Percentiles rank a stretch among this genome's conserved stretches.
These are phyloP conservation scores for Psilocybe tampanensis DNA, from an alignment of 768 basidiomycete genomes.

Conservation along the genomic window DNA sequence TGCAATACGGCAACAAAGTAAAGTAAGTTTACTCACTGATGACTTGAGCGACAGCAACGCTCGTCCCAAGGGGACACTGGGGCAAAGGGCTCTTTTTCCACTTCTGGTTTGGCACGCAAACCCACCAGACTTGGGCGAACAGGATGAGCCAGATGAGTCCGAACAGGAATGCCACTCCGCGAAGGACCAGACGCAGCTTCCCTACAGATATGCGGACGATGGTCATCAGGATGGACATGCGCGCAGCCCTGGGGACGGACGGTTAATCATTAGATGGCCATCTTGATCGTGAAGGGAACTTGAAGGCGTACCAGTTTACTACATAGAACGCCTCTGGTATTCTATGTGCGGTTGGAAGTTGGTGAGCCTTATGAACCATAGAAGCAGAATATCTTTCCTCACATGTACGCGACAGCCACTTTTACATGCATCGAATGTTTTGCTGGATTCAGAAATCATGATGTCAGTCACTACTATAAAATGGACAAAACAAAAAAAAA, in stretches of 20 bases:
- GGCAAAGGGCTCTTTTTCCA: conserved; percentile 27
- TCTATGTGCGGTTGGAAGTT: background rate
- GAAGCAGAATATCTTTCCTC: background rate
- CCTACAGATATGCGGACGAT: conserved; percentile 39
- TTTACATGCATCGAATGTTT: conserved; percentile 13
- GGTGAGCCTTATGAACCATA: no score
- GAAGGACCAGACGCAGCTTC: conserved; percentile 16
- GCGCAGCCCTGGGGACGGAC: conserved; percentile 28
- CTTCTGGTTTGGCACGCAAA: conserved; percentile 28
- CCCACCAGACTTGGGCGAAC: conserved; percentile 36
- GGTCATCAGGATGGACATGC: conserved; percentile 44
- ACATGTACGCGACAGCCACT: conserved; percentile 23
- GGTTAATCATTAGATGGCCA: background rate
- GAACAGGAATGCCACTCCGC: conserved; percentile 26
- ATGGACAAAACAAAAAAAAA: background rate
- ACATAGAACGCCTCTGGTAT: conserved; percentile 23
- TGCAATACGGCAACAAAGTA: no score
- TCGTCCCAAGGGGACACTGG: conserved; percentile 40
- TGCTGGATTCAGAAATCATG: conserved; percentile 5
- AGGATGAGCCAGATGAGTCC: conserved; percentile 29
- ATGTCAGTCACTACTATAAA: background rate
- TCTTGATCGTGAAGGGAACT: background rate
- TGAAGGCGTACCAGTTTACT: conserved; percentile 23
- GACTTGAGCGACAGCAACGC: conserved; percentile 47
- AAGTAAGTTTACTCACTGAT: conserved; percentile 36